phyloP scores from a whole-genome alignment of 129 eudicot genomes.

The Daucus carota region DH1_v3.0 NC_030387.2:38001001-38001500 shows the following conservation, averaged over 20 bases:
- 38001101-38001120: slow-evolving; percentile 98
- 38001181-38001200: slow-evolving; percentile 94
- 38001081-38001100: slow-evolving; percentile 87
- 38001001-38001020: slow-evolving; percentile 81
- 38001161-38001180: slow-evolving; percentile 98
- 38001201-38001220: slow-evolving; percentile 94
- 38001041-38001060: slow-evolving; percentile 95
- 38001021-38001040: slow-evolving; percentile 93
- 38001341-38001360: not conserved
- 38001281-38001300: slow-evolving; percentile 98
- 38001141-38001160: slow-evolving; percentile 93
- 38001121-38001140: slow-evolving; percentile 85
- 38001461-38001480: not conserved
- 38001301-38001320: slow-evolving; percentile 91
- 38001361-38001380: not conserved
- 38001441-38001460: not conserved
- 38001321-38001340: slow-evolving; percentile 50
- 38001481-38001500: slow-evolving; percentile 4
- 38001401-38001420: not conserved
- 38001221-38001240: slow-evolving; percentile 88
- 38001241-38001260: slow-evolving; percentile 89
- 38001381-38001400: not conserved
- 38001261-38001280: slow-evolving; percentile 90
- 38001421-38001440: not conserved
- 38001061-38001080: slow-evolving; percentile 95